Evolutionary conservation across 2,329 filamentous ascomycete species (phyloP).

Genomic region (Ophiostoma pallidulum): DNA sequence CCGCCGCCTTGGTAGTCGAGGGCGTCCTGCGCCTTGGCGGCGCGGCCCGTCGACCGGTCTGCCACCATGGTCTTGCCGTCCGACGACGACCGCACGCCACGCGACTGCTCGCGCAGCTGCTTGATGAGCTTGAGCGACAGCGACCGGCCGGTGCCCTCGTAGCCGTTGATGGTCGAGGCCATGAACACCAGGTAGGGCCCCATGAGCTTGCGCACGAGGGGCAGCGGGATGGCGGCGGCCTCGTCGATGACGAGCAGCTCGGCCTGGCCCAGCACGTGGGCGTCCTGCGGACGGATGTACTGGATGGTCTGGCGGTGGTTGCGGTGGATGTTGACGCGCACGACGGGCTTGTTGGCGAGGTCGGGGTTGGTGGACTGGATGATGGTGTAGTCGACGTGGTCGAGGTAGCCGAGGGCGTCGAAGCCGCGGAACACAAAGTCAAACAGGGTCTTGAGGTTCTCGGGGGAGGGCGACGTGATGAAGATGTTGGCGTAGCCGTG

Average conservation of each 20-base stretch:
- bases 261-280: conserved; percentile 88
- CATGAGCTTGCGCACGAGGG: conserved; percentile 86
- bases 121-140: conserved; percentile 95
- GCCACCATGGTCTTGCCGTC: conserved; percentile 49
- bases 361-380: conserved; percentile 97
- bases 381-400: conserved; percentile 95
- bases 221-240: conserved; percentile 89
- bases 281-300: conserved; percentile 94
- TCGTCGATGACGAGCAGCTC: conserved; percentile 96
- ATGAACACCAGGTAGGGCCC: conserved; percentile 97
- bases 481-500: conserved; percentile 99
- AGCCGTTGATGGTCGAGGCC: conserved; percentile 98
- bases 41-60: conserved; percentile 70
- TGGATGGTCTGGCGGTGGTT: conserved; percentile 97
- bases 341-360: conserved; percentile 91
- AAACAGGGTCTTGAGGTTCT: conserved; percentile 97
- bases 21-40: conserved; percentile 53
- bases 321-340: conserved; percentile 89
- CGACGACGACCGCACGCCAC: conserved; percentile 41
- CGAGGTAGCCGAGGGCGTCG: conserved; percentile 84
- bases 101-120: conserved; percentile 87
- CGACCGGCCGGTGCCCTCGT: conserved; percentile 92
- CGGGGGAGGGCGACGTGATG: conserved; percentile 93
- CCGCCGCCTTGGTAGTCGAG: conserved; percentile 45
- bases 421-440: conserved; percentile 99